A percentile compares a stretch with the other conserved stretches of the same genome.
These are phyloP conservation scores for Rhizopogon sp. DNA, from an alignment of 768 basidiomycete genomes.

Conservation along the genomic window DNA sequence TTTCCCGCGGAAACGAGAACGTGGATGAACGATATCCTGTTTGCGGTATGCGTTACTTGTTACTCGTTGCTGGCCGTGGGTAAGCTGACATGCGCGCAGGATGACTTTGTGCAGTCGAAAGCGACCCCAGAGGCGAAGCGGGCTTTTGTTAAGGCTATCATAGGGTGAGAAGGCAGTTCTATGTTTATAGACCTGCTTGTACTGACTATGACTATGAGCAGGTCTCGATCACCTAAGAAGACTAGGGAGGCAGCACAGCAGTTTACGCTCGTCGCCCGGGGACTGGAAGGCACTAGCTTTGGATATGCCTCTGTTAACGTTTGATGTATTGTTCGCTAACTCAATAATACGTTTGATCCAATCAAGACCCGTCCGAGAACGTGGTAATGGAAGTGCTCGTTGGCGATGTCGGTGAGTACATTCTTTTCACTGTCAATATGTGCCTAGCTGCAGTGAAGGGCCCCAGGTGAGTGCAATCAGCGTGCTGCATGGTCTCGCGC, in stretches of 20 bases:
- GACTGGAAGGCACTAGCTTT: constrained; percentile 80
- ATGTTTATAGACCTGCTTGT: background rate
- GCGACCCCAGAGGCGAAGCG: constrained; percentile 74
- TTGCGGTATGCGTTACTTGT: constrained; percentile 40
- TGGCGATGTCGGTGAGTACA: constrained; percentile 4
- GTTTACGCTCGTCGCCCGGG: constrained; percentile 80
- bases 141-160: constrained; percentile 67
- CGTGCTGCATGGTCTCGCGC: background rate
- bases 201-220: constrained; percentile 19
- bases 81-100: constrained; percentile 33
- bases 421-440: background rate
- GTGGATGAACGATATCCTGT: constrained; percentile 75
- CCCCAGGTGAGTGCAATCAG: constrained; percentile 1
- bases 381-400: background rate
- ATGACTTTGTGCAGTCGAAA: constrained; percentile 68
- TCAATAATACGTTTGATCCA: background rate
- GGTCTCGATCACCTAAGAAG: constrained; percentile 66
- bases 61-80: constrained; percentile 2
- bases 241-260: constrained; percentile 84
- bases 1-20: constrained; percentile 47
- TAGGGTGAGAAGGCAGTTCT: constrained; percentile 42
- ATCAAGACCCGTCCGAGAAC: background rate
- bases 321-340: constrained; percentile 21
- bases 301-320: constrained; percentile 71
- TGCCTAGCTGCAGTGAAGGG: background rate